A percentile compares a stretch with the other conserved stretches of the same genome.
These are phyloP conservation scores for Fusarium neocosmosporiellum DNA, from an alignment of 2,329 filamentous ascomycete species.

Conservation along the genomic window DNA sequence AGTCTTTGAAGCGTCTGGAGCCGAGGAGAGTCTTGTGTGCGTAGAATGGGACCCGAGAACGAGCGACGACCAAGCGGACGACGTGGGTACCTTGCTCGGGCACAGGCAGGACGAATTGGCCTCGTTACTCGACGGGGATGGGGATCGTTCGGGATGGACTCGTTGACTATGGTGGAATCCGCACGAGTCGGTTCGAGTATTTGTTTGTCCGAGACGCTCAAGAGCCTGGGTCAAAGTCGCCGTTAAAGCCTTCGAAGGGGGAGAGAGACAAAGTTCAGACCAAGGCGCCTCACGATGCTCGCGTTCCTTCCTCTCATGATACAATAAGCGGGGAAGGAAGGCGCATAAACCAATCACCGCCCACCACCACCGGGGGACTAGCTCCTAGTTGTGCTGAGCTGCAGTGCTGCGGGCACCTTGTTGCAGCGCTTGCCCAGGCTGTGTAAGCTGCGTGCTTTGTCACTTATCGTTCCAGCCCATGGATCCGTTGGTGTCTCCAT, in stretches of 20 bases:
- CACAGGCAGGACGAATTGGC: constrained; percentile 15
- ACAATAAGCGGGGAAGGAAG: constrained; percentile 52
- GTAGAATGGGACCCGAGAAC: constrained; percentile 26
- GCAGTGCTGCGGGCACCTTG: constrained; percentile 24
- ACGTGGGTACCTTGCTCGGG: constrained; percentile 29
- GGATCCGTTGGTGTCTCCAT: not conserved
- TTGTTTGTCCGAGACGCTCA: constrained; percentile 19
- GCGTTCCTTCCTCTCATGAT: constrained; percentile 50
- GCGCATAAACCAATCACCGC: constrained; percentile 45
- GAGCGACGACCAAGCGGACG: constrained; percentile 25
- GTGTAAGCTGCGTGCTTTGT: constrained; percentile 24
- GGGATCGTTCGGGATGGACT: not conserved
- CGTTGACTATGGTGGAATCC: constrained; percentile 1
- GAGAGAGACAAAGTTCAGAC: constrained; percentile 42
- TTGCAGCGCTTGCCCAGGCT: constrained; percentile 18
- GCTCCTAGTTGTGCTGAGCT: constrained; percentile 40
- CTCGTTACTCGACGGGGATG: constrained; percentile 7
- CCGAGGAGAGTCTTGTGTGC: constrained; percentile 3
- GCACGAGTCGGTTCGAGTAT: not conserved
- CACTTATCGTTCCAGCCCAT: constrained; percentile 5
- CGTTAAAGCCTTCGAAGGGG: constrained; percentile 38
- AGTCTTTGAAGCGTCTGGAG: constrained; percentile 17
- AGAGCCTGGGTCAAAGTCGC: constrained; percentile 28
- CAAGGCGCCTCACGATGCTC: constrained; percentile 38
- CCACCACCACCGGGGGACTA: constrained; percentile 35